Base-by-base conservation (phyloP, 1,139 yeast species). In the Sugiyamaella neomexicana region DNA sequence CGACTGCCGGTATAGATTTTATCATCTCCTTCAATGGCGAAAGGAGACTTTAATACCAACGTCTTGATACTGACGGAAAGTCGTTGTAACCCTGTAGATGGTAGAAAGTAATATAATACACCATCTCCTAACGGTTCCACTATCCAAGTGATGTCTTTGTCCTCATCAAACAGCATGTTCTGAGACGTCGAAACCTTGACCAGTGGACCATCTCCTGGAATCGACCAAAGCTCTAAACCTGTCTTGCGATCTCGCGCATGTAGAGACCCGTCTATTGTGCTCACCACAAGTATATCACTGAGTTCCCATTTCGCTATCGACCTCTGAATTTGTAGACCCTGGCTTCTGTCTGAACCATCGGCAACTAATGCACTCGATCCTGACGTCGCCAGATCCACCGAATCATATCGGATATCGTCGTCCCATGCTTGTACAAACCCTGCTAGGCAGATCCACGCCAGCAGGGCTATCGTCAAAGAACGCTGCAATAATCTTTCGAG, bases 71-170 rank as follows among this genome's bases (percentile, higher is more conserved):
- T 80, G 0, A 95, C 81, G 0, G 98, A 97, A 6, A 93, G 75
- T 67, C 82, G 85, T 65, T 87, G 89, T 41, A 93, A 73, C 0
- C 98, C 98, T 39, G 73, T 76, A 42, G 80, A 81, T 9, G 85
- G 85, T n/a, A 89, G 84, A 71, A 91, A 91, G 67, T 85, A 89
- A 69, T 85, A 91, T n/a, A 93, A 75, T 0, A 85, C 75, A 0
- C 99, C 99, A 58, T 89, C 96, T 8, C 83, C 85, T 61, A 80
- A 81, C 0, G 99, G 99, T 64, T 93, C 99, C 0, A 93, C 95
- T 59, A 91, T 85, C 95, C 98, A 89, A 1, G 77, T 75, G 40
- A 77, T 62, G 12, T 63, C 60, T 16, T 58, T 55, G 61, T 69
- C 62, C 27, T 70, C 72, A 15, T 72, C 68, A 17, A 55, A 60